Evolutionary conservation across 495 filamentous ascomycete genomes (phyloP).

Genomic region (Aspergillus sclerotioniger): DNA sequence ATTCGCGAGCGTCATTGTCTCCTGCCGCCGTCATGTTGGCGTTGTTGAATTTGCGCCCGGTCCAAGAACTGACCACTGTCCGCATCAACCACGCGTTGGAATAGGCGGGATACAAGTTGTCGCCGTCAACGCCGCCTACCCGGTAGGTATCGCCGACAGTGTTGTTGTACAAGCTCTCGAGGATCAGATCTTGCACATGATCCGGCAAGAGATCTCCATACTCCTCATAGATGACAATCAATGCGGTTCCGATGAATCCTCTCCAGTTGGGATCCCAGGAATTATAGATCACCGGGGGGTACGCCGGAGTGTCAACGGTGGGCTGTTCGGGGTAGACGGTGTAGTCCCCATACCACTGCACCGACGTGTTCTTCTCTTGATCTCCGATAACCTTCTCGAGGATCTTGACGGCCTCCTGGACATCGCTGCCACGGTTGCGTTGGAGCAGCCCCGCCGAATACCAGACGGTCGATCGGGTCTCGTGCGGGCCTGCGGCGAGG

Average conservation of each 20-base stretch:
- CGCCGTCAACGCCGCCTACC: constrained; percentile 42
- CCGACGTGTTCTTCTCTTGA: constrained; percentile 33
- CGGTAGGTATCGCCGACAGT: constrained; percentile 41
- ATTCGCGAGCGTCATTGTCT: constrained; percentile 31
- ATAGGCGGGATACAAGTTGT: constrained; percentile 45
- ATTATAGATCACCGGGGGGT: constrained; percentile 31
- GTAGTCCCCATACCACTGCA: constrained; percentile 44
- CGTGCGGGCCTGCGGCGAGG: constrained; percentile 26
- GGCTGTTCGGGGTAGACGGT: constrained; percentile 38
- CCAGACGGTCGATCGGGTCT: constrained; percentile 37
- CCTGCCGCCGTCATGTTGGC: constrained; percentile 37
- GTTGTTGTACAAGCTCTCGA: constrained; percentile 32
- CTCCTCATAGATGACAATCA: constrained; percentile 40
- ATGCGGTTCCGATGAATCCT: constrained; percentile 41
- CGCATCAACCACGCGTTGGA: constrained; percentile 45
- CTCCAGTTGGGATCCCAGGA: constrained; percentile 46
- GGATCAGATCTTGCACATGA: constrained; percentile 27
- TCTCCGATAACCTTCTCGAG: constrained; percentile 37
- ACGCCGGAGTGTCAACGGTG: constrained; percentile 32
- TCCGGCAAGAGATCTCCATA: constrained; percentile 31
- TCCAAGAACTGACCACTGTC: constrained; percentile 36
- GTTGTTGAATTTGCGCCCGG: constrained; percentile 32
- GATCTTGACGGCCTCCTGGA: constrained; percentile 34
- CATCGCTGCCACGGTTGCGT: constrained; percentile 35
- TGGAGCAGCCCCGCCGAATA: constrained; percentile 40